Percentiles rank a stretch among this genome's conserved stretches.
Evolutionary conservation across 2,329 filamentous ascomycete genomes (phyloP).

Genomic region (Pseudogymnoascus destructans): DNA sequence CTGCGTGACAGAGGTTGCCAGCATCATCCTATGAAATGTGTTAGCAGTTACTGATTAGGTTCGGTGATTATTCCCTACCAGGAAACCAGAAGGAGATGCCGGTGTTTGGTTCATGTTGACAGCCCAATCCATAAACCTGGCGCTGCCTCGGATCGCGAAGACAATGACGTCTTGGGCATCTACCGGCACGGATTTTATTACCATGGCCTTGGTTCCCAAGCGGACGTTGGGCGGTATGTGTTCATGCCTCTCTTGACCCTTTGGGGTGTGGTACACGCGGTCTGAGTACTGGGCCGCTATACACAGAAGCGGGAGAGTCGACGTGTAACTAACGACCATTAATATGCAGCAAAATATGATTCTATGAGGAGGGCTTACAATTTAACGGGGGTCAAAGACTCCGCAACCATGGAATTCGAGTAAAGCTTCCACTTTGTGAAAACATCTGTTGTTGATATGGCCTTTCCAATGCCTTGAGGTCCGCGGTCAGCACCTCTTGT

Average conservation of each 20-base stretch:
- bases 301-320: constrained; percentile 65
- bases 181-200: constrained; percentile 67
- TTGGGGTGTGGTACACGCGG: constrained; percentile 56
- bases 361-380: constrained; percentile 35
- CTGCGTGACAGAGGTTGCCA: constrained; percentile 66
- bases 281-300: constrained; percentile 68
- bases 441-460: constrained; percentile 39
- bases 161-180: constrained; percentile 69
- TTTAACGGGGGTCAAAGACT: constrained; percentile 51
- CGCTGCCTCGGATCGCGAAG: constrained; percentile 70
- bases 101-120: constrained; percentile 66
- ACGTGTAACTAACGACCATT: constrained; percentile 42
- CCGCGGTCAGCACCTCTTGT: neutral
- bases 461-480: constrained; percentile 10
- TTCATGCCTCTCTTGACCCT: constrained; percentile 48
- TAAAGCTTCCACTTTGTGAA: constrained; percentile 71
- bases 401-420: constrained; percentile 60
- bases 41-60: constrained; percentile 8
- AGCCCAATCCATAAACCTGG: constrained; percentile 74
- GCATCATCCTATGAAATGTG: constrained; percentile 44
- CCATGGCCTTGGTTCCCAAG: constrained; percentile 71
- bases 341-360: constrained; percentile 6
- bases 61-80: constrained; percentile 31
- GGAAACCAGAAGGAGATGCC: constrained; percentile 50
- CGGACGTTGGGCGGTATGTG: constrained; percentile 60